phyloP scores from a whole-genome alignment of 768 basidiomycete species.

The Leccinum disarticulatum region DNA sequence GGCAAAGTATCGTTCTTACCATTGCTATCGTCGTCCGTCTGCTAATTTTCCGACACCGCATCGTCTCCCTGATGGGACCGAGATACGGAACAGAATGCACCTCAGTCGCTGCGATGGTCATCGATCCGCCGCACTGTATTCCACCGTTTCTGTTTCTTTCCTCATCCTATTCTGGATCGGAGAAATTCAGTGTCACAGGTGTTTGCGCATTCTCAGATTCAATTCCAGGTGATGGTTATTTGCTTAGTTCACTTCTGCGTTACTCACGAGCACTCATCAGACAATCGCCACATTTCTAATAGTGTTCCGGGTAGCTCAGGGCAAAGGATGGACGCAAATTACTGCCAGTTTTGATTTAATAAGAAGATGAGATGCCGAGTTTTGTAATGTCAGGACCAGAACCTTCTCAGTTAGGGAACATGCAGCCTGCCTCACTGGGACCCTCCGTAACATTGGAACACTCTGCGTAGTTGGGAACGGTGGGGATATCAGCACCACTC shows the following conservation, averaged over 20 bases:
- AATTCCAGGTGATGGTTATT: background rate
- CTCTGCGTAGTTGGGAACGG: no score
- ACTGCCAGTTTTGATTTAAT: background rate
- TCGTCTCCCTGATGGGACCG: background rate
- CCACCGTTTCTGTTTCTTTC: background rate
- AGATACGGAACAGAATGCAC: background rate
- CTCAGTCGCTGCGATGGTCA: background rate
- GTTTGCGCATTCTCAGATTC: background rate
- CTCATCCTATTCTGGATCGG: background rate
- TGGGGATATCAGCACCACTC: slow-evolving; percentile 54
- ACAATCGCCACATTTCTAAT: background rate
- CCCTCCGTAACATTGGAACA: no score
- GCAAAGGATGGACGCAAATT: background rate
- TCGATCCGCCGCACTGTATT: background rate
- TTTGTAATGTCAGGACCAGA: no score
- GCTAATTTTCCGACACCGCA: background rate
- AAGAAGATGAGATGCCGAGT: no score
- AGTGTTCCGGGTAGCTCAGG: background rate
- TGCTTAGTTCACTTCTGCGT: background rate
- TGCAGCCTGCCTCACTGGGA: no score
- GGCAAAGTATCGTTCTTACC: background rate
- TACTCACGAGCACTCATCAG: background rate
- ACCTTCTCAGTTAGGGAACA: no score
- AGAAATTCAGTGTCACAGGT: background rate
- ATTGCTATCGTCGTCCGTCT: background rate